Evolutionary conservation across 192 early-diverging fungal species (phyloP).

Genomic region (Backusella psychrophila): DNA sequence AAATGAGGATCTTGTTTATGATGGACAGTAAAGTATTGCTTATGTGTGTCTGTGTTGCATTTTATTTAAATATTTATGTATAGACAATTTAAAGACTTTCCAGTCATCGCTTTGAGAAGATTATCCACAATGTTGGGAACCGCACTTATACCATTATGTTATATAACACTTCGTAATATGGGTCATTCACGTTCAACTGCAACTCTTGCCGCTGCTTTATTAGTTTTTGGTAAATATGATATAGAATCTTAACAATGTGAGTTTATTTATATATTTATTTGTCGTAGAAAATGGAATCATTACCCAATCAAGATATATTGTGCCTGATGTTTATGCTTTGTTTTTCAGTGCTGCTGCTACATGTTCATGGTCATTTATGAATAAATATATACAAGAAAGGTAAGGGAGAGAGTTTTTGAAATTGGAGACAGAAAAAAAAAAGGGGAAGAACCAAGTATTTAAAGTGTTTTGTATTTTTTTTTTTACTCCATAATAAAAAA

Average conservation of each 20-base stretch:
- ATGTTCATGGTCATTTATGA: constrained; percentile 83
- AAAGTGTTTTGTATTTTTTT: constrained; percentile 5
- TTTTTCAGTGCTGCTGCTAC: constrained; percentile 53
- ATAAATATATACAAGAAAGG: constrained; percentile 44
- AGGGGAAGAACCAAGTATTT: constrained; percentile 51
- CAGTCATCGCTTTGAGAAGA: constrained; percentile 79
- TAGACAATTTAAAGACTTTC: constrained; percentile 34
- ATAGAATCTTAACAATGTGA: neutral
- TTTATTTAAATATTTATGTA: neutral
- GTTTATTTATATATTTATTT: neutral
- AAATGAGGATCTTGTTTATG: constrained; percentile 20
- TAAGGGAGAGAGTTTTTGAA: neutral
- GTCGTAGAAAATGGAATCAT: constrained; percentile 78
- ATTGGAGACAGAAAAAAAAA: neutral
- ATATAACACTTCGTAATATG: constrained; percentile 67
- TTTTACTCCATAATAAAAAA: neutral
- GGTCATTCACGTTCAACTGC: neutral
- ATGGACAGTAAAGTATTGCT: constrained; percentile 25
- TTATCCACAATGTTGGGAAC: constrained; percentile 76
- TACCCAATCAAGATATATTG: constrained; percentile 34
- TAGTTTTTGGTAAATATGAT: neutral
- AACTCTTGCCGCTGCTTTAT: neutral
- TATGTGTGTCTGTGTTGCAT: neutral
- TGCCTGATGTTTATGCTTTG: neutral
- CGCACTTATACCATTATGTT: constrained; percentile 74